Evolutionary conservation across 1,139 yeast species (phyloP).

Genomic region (Spencermartinsiella ligniputridi): DNA sequence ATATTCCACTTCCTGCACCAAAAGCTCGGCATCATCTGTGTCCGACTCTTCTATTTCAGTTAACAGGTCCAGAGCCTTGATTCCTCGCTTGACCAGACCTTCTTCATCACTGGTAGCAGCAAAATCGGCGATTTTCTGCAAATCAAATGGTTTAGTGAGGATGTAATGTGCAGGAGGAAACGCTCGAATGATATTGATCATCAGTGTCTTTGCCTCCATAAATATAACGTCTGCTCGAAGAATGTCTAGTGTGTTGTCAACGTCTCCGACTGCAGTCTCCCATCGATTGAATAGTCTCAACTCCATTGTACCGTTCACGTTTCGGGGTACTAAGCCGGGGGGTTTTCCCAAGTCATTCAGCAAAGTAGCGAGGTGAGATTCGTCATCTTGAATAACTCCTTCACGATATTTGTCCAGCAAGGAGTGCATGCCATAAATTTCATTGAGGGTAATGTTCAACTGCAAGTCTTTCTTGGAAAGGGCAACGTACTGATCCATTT

Average conservation of each 20-base stretch:
- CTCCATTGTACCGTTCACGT: constrained; percentile 33
- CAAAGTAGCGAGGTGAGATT: constrained; percentile 29
- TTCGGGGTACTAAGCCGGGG: constrained; percentile 33
- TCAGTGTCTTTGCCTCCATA: constrained; percentile 37
- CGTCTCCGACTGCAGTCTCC: constrained; percentile 37
- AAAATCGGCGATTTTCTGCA: constrained; percentile 32
- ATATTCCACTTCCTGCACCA: constrained; percentile 35
- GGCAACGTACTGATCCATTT: constrained; percentile 41
- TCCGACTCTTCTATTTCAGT: constrained; percentile 31
- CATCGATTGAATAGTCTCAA: constrained; percentile 36
- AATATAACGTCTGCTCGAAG: constrained; percentile 36
- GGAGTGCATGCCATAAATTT: constrained; percentile 37
- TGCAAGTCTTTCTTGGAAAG: constrained; percentile 35
- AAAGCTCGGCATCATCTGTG: constrained; percentile 30
- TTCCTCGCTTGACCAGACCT: constrained; percentile 35
- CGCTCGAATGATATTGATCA: constrained; percentile 37
- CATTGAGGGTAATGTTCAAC: constrained; percentile 36
- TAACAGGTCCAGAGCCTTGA: constrained; percentile 34
- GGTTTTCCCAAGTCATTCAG: constrained; percentile 29
- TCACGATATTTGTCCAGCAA: constrained; percentile 33
- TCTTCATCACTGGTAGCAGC: constrained; percentile 34
- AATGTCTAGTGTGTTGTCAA: constrained; percentile 32
- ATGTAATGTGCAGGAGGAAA: constrained; percentile 33
- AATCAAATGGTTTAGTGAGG: constrained; percentile 30
- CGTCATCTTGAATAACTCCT: constrained; percentile 20